phyloP scores from a whole-genome alignment of 345 rosid species.

The Heritiera fomes region DNA sequence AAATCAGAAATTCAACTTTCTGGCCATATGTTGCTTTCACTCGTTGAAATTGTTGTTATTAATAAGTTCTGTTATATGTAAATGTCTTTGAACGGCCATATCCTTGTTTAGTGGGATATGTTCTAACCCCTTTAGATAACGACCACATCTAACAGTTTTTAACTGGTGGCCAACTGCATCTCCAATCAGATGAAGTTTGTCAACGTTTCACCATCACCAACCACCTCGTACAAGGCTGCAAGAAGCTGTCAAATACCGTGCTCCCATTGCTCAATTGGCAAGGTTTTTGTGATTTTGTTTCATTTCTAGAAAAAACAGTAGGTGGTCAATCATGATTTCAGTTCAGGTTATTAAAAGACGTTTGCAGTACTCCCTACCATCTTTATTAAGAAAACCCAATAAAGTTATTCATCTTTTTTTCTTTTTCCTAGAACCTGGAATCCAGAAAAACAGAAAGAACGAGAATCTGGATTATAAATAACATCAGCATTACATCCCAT shows the following conservation, averaged over 20 bases:
- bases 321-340: slow-evolving; percentile 27
- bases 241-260: neutral
- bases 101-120: neutral
- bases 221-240: slow-evolving; percentile 26
- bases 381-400: neutral
- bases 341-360: neutral
- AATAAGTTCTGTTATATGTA: slow-evolving; percentile 18
- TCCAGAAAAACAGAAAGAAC: slow-evolving; percentile 20
- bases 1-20: slow-evolving; percentile 16
- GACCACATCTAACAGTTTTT: slow-evolving; percentile 24
- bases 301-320: slow-evolving; percentile 21
- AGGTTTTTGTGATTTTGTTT: slow-evolving; percentile 5
- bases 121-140: neutral
- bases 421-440: neutral
- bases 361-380: neutral
- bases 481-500: slow-evolving; percentile 22
- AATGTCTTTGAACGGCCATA: slow-evolving; percentile 8
- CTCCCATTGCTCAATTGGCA: neutral
- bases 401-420: neutral
- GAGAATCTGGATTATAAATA: slow-evolving; percentile 5
- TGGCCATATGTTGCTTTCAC: slow-evolving; percentile 21
- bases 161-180: slow-evolving; percentile 24
- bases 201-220: slow-evolving; percentile 32
- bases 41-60: neutral
- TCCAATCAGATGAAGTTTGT: slow-evolving; percentile 26